These are phyloP conservation scores for Phaffia australis DNA, from an alignment of 768 basidiomycete species.

Conservation along the genomic window DNA sequence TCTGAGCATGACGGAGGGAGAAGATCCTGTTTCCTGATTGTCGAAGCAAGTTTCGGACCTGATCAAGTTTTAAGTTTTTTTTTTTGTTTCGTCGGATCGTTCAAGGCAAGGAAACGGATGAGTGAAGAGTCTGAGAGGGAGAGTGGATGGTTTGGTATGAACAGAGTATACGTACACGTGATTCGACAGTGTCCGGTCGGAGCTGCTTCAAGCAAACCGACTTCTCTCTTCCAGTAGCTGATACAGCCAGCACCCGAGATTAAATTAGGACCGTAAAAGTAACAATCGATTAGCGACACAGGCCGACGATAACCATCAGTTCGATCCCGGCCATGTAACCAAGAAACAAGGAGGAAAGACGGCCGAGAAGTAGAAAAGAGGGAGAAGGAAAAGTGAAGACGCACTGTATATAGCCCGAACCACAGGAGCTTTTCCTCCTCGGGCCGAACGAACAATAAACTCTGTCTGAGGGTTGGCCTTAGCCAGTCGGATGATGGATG, in stretches of 20 bases:
- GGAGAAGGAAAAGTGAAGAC: neutral
- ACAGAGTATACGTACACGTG: constrained; percentile 10
- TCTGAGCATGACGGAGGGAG: neutral
- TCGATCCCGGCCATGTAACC: too few relatives aligned
- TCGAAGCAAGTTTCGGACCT: constrained; percentile 15
- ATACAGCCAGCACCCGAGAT: neutral
- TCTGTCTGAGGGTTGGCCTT: constrained; percentile 13
- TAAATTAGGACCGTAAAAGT: neutral
- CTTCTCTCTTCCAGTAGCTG: constrained; percentile 4
- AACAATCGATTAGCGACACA: neutral
- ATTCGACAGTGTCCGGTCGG: constrained; percentile 8
- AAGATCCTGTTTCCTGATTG: constrained; percentile 14
- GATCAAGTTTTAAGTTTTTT: neutral
- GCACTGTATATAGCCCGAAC: constrained; percentile 14
- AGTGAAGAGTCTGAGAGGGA: neutral
- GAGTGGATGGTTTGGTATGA: neutral
- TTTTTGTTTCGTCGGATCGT: too few relatives aligned
- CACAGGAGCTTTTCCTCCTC: neutral
- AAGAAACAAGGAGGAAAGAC: too few relatives aligned
- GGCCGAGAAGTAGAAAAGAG: neutral
- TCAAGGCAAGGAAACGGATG: too few relatives aligned
- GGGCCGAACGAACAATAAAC: constrained; percentile 12
- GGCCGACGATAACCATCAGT: neutral
- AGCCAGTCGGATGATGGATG: constrained; percentile 5
- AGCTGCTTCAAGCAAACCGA: neutral